phyloP scores from a whole-genome alignment of 2,329 filamentous ascomycete genomes.

The Aspergillus pseudotamarii region DNA sequence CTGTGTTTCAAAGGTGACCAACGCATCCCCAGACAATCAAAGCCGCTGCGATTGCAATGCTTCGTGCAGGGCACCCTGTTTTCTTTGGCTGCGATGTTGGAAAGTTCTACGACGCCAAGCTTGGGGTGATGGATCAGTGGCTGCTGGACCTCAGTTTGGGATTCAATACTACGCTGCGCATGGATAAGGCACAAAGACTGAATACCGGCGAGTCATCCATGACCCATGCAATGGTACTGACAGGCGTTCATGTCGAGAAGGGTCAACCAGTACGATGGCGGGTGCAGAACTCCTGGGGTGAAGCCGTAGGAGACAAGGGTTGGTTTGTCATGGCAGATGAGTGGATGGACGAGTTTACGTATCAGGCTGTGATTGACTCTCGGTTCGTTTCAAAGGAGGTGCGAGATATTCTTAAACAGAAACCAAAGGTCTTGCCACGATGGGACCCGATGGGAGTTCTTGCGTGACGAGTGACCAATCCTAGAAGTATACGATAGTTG shows the following conservation, averaged over 20 bases:
- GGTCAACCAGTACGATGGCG: conserved; percentile 75
- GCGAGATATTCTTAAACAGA: conserved; percentile 68
- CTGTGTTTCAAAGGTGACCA: not conserved
- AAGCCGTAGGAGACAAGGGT: conserved; percentile 69
- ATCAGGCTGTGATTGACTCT: conserved; percentile 82
- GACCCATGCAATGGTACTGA: conserved; percentile 93
- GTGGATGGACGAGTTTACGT: conserved; percentile 80
- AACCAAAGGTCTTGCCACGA: conserved; percentile 70
- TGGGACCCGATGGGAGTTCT: conserved; percentile 82
- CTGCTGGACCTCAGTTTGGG: conserved; percentile 80
- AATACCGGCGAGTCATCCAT: conserved; percentile 75
- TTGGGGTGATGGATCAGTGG: conserved; percentile 78
- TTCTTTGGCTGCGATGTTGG: conserved; percentile 91
- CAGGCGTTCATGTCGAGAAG: conserved; percentile 76
- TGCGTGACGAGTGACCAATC: conserved; percentile 51
- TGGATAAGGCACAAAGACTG: conserved; percentile 76
- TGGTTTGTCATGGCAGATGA: conserved; percentile 88
- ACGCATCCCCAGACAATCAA: conserved; percentile 60
- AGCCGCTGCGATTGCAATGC: conserved; percentile 72
- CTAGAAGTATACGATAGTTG: not conserved
- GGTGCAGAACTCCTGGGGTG: conserved; percentile 85
- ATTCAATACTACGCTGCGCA: conserved; percentile 73
- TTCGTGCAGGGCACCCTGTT: conserved; percentile 74
- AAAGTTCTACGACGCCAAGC: conserved; percentile 69
- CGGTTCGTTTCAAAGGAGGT: conserved; percentile 67